Base-by-base conservation (phyloP, 192 early-diverging fungal genomes). In the Phlyctochytrium arcticum region DNA sequence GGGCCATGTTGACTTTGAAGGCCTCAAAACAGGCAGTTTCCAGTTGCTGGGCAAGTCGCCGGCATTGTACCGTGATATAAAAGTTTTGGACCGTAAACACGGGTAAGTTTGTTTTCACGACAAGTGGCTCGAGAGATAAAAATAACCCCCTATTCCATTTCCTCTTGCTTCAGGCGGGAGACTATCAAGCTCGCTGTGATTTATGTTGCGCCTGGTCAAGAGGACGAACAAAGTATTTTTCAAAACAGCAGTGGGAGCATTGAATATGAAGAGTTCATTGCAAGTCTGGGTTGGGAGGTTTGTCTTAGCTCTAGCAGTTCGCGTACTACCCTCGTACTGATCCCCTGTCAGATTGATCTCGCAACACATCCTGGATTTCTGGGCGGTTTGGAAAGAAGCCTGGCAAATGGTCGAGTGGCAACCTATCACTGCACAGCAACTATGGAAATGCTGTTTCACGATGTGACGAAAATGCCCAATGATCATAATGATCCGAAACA, bases 371-470 rank as follows among this genome's bases (percentile, higher is more conserved):
- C 75, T 3, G 95, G 95, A 2, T 99, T 90, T 59, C 62, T 87
- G 1, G 96, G 96, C 5, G 93, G 93, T 3, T 70, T 99, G 12
- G 92, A 95, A 60, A 68, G 79, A 30, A 91, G 87, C 63, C 71
- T 82, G 7, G 87, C 89, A 0, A 92, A 92, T 59, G 95, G 92
- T 1, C 69, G 62, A 1, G 76, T 65, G 0, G 87, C 93, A 5
- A 87, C 83, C 6, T 99, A 99, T 70, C 96, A 87, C 60, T 88
- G 92, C 49, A 85, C 85, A 3, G 89, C 93, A 2, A 88, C 85
- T 0, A 48, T 91, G 0, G 96, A 99, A 68, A 80, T 99, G 59
- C 81, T 94, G 4, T 97, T 94, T 67, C 96, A 99, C 70, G 94
- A 97, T 60, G 89, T 84, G 0, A 85, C 89, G 0, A 82, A 84